A percentile compares a stretch with the other conserved stretches of the same genome.
Evolutionary conservation across 176 grass and related monocot species (phyloP).

Genomic region (Oropetium thomaeum): DNA sequence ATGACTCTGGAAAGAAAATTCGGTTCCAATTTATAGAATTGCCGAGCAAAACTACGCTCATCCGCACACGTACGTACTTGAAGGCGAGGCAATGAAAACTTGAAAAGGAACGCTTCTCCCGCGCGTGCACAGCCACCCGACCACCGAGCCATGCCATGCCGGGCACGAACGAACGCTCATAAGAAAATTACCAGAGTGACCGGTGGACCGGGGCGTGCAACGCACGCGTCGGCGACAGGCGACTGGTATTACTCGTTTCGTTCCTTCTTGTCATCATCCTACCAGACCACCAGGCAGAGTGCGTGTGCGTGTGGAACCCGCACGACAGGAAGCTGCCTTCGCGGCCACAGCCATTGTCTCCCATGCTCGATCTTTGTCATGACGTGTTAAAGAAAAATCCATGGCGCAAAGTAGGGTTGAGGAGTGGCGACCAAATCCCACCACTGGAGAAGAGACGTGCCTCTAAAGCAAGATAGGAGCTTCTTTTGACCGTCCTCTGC

Average conservation of each 20-base stretch:
- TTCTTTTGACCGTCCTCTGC: conserved; percentile 33
- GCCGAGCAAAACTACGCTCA: too few relatives aligned
- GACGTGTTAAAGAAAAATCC: neutral
- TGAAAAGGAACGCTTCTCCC: too few relatives aligned
- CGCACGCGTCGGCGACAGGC: neutral
- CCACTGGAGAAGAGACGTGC: conserved; percentile 14
- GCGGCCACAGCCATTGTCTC: neutral
- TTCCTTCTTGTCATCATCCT: neutral
- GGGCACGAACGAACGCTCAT: neutral
- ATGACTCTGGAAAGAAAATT: too few relatives aligned
- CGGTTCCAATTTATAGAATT: too few relatives aligned
- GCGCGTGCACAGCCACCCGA: too few relatives aligned
- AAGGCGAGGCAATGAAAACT: too few relatives aligned
- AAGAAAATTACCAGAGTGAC: neutral
- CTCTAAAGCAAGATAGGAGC: neutral
- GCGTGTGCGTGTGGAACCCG: neutral
- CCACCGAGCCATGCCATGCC: too few relatives aligned
- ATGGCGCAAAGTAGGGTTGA: neutral
- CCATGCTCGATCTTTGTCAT: too few relatives aligned
- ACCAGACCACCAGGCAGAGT: neutral
- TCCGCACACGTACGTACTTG: too few relatives aligned
- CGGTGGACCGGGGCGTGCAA: too few relatives aligned
- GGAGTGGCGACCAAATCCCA: conserved; percentile 35
- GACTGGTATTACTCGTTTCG: neutral
- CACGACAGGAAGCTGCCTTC: neutral